Base-by-base conservation (phyloP, 73 alveolate genomes). In the Symbiodinium natans region DNA sequence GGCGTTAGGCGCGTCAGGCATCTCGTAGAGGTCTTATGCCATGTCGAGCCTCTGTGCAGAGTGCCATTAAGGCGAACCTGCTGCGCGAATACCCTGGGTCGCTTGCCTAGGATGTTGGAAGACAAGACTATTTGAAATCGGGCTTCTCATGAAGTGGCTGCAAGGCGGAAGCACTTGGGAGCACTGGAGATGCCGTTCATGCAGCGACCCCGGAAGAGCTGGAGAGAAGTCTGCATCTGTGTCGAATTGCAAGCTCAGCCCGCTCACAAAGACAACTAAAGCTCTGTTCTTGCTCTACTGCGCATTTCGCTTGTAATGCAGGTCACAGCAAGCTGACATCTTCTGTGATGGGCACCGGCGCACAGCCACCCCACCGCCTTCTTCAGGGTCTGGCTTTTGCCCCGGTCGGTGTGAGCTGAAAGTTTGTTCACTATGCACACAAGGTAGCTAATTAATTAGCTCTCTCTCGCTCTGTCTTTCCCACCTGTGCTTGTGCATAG, bases 41-140 rank as follows among this genome's bases (percentile, higher is more conserved):
- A 52, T 52, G 56, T 11, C 56, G 56, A 6, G 11, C 56, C 6
- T 43, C 25, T 19, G 25, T 13, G 59, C 17, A 13, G 59, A 46
- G 9, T 46, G 59, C 59, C 25, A 21, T 1, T 46, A 21, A 63
- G 77, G 77, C 77, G 36, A 63, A 63, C 77, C 17, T 63, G 2
- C 77, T 63, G 77, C 77, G 77, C 36, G 77, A 63, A 34, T 63
- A 63, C 31, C 77, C 77, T 21, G 77, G 77, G 77, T 34, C 77
- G 34, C 40, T 11, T 6, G 36, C 77, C 77, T 2, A 46, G 59
- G 6, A 9, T 46, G 59, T n/a, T n/a, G n/a, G n/a, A n/a, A n/a
- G n/a, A n/a, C n/a, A n/a, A n/a, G n/a, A n/a, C n/a, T n/a, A n/a
- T n/a, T n/a, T n/a, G n/a, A n/a, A n/a, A n/a, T n/a, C n/a, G n/a